A percentile compares a stretch with the other conserved stretches of the same genome.
Evolutionary conservation across 2,329 filamentous ascomycete genomes (phyloP).

Genomic region (Aureobasidium sp.): DNA sequence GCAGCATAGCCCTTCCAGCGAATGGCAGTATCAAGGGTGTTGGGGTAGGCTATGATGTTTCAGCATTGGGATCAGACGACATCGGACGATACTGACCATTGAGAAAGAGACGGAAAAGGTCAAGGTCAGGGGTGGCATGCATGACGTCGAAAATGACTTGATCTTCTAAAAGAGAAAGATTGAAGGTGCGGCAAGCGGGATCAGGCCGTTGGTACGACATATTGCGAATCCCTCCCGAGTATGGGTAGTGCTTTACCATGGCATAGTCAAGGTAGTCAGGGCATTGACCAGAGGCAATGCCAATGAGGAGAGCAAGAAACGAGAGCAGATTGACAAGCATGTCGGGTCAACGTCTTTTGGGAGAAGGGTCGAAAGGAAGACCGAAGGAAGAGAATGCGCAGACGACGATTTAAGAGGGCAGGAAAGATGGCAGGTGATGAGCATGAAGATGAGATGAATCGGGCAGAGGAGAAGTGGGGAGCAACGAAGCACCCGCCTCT

Average conservation of each 20-base stretch:
- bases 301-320: neutral
- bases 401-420: neutral
- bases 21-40: constrained; percentile 65
- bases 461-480: neutral
- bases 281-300: constrained; percentile 25
- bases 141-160: constrained; percentile 27
- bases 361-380: neutral
- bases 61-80: neutral
- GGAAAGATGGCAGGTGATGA: neutral
- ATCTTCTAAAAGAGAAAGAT: constrained; percentile 35
- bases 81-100: constrained; percentile 39
- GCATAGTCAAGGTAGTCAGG: constrained; percentile 38
- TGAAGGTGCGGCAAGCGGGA: constrained; percentile 39
- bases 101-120: constrained; percentile 60
- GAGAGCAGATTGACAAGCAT: constrained; percentile 3
- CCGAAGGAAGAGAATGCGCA: too few species aligned
- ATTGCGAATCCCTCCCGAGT: constrained; percentile 35
- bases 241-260: constrained; percentile 32
- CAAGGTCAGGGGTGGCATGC: constrained; percentile 36
- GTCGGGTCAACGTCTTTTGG: neutral
- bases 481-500: neutral
- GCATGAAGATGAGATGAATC: neutral
- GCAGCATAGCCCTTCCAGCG: constrained; percentile 55
- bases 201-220: constrained; percentile 38
- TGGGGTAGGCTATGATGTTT: constrained; percentile 45